These are phyloP conservation scores for Anisodus tanguticus DNA, from an alignment of 257 asterid genomes.

Conservation along the genomic window DNA sequence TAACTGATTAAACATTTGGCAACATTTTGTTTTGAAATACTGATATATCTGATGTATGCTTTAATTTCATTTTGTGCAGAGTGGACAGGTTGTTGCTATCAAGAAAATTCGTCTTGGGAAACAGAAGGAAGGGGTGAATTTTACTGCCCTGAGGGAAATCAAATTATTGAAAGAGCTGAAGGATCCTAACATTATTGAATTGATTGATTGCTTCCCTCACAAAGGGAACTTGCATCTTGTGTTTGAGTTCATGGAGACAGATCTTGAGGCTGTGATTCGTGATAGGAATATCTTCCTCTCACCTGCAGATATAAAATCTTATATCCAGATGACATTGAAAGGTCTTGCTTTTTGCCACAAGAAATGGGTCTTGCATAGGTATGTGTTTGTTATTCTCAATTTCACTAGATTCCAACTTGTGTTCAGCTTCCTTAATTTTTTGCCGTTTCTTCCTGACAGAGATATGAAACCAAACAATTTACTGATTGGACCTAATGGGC, in stretches of 20 bases:
- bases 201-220: constrained; percentile 87
- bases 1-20: constrained; percentile 7
- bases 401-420: constrained; percentile 14
- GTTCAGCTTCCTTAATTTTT: constrained; percentile 26
- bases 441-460: constrained; percentile 49
- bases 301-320: constrained; percentile 92
- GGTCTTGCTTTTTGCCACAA: constrained; percentile 94
- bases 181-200: constrained; percentile 86
- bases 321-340: constrained; percentile 89
- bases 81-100: constrained; percentile 90
- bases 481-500: constrained; percentile 88
- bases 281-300: constrained; percentile 90
- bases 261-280: constrained; percentile 96
- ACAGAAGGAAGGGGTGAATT: constrained; percentile 97
- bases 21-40: neutral
- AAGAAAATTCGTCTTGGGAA: constrained; percentile 94
- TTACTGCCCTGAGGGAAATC: constrained; percentile 92
- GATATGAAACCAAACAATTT: constrained; percentile 99
- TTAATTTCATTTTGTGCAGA: constrained; percentile 55
- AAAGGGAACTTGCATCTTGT: constrained; percentile 97
- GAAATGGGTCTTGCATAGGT: constrained; percentile 98
- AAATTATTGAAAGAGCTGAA: constrained; percentile 94
- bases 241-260: constrained; percentile 99
- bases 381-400: constrained; percentile 24
- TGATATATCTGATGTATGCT: constrained; percentile 3